Conservation (phyloP, 1,284 basidiomycete species). For the Ceratobasidium sp. region DNA sequence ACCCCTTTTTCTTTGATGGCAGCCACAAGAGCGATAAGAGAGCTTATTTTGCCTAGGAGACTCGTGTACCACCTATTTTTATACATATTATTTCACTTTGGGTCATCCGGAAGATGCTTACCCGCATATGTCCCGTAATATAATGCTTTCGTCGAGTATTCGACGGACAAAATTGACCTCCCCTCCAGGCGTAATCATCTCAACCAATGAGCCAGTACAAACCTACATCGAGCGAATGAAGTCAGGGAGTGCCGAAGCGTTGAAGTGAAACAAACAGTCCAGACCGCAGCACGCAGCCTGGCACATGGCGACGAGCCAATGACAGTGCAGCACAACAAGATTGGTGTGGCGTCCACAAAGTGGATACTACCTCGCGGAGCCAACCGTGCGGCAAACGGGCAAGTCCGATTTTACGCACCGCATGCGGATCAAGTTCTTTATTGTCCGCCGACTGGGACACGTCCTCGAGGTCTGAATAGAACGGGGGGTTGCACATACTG, state of each 20-base stretch:
- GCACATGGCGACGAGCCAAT: background rate
- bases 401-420: slow-evolving; percentile 62
- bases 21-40: slow-evolving; percentile 70
- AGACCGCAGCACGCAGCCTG: background rate
- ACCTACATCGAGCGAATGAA: slow-evolving; percentile 59
- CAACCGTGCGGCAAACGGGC: background rate
- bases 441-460: slow-evolving; percentile 66
- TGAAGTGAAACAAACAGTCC: background rate
- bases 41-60: slow-evolving; percentile 87
- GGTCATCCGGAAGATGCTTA: slow-evolving; percentile 53
- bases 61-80: slow-evolving; percentile 86
- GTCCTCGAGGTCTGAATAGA: slow-evolving; percentile 81
- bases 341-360: background rate
- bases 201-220: slow-evolving; percentile 83
- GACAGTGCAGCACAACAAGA: background rate
- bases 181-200: slow-evolving; percentile 89
- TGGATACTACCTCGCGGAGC: slow-evolving; percentile 18
- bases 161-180: slow-evolving; percentile 80
- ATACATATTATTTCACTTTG: background rate
- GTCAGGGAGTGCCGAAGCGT: background rate
- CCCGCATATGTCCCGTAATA: slow-evolving; percentile 63
- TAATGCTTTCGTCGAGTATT: slow-evolving; percentile 81
- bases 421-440: slow-evolving; percentile 72
- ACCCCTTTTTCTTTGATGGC: slow-evolving; percentile 67
- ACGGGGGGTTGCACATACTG: slow-evolving; percentile 96